These are phyloP conservation scores for Nicotiana rustica DNA, from an alignment of 305 asterid genomes.

Conservation along the genomic window DNA sequence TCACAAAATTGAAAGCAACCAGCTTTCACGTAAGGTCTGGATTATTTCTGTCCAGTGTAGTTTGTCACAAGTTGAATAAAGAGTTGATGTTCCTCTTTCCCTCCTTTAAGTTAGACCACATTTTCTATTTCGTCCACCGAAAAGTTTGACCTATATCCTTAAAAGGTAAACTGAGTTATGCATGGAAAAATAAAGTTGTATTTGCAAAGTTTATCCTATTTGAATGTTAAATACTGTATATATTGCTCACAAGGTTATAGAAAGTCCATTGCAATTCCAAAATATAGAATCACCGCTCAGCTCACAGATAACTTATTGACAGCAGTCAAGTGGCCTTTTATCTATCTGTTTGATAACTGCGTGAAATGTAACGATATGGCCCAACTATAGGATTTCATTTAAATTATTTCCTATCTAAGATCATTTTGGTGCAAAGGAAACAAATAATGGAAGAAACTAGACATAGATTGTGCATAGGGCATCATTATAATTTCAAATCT, in stretches of 20 bases:
- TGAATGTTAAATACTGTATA: not conserved
- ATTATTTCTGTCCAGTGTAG: not conserved
- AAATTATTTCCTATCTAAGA: not conserved
- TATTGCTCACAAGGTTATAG: not conserved
- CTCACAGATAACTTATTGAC: not conserved
- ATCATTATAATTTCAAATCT: not conserved
- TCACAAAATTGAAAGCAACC: not conserved
- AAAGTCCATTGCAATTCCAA: constrained; percentile 21
- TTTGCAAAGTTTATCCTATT: not conserved
- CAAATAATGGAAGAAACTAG: not conserved
- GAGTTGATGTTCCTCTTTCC: constrained; percentile 21
- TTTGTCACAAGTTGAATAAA: constrained; percentile 21
- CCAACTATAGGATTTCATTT: constrained; percentile 9
- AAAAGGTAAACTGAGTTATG: not conserved
- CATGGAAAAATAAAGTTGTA: constrained; percentile 4
- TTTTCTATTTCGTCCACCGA: not conserved
- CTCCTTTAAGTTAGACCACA: constrained; percentile 12
- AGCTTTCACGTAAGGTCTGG: not conserved
- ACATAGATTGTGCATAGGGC: not conserved
- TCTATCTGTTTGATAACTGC: not conserved
- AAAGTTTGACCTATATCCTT: not conserved
- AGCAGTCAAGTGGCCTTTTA: not conserved
- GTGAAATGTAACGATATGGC: not conserved
- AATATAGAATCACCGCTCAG: not conserved
- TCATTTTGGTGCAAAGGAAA: not conserved